Evolutionary conservation across 352 stramenopile genomes (phyloP), one percentile per base, ranked within the genome.

Genomic region (Halophytophthora batemanensis): DNA sequence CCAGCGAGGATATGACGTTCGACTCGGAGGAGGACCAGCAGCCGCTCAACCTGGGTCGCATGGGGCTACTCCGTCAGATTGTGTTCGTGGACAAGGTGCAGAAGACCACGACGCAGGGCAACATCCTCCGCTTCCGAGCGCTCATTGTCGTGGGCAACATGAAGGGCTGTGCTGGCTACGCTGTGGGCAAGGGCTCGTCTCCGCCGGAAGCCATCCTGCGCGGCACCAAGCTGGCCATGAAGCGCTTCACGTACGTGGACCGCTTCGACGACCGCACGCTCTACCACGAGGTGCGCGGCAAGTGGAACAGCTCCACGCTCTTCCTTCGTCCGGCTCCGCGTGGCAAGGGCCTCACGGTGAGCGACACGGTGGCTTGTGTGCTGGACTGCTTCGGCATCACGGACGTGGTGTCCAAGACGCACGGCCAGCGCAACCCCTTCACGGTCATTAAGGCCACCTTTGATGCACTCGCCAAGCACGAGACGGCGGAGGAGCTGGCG

Each of bases 361-460:
- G 79, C 38, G 82, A 92, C 70, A 89, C 78, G 15, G 79, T 92
- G 13, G 72, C 79, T 13, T 92, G 82, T 64, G 82, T 89, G 66
- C 64, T 92, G 15, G 75, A 90, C 64, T 90, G 78, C 69, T 96
- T 98, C 64, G 95, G 95, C 42, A 97, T 98, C 62, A 93, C 83
- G 41, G 92, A 98, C 72, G 79, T 90, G 15, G 84, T 93, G 44
- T 82, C 76, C 50, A 98, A 98, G 71, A 89, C 82, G 50, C 82
- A 97, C 68, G 95, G 95, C 36, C 91, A 96, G 66, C 83, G 94
- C 49, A 98, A 98, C 77, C 86, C 87, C 25, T 98, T 95, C 69
- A 97, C 94, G 68, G 90, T 98, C 29, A 90, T 98, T 49, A 87
- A 92, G 58, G 93, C 95, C 14, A 98, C 93, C 22, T 98, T 98